Evolutionary conservation across 1,139 yeast genomes (phyloP), one percentile per base, ranked within the genome.

Genomic region (Lodderomyces orthopsilosis): DNA sequence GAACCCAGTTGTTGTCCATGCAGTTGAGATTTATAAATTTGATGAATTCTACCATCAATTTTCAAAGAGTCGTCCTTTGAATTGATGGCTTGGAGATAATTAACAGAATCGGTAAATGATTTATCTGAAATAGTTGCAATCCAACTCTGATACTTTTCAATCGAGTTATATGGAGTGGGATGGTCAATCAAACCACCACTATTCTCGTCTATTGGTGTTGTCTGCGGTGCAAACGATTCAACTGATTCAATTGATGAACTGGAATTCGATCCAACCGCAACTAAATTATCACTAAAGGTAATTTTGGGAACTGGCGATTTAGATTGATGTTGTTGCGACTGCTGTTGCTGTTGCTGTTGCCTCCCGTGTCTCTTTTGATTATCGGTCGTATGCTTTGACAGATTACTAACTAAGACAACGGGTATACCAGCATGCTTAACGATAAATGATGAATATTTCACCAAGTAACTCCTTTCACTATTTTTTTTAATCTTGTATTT

Each of bases 371-470:
- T n/a, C 17, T n/a, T 27, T 13, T n/a, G 32, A 3, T 27, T 17
- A 5, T n/a, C 5, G 4, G 8, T 13, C n/a, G 32, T n/a, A 13
- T 13, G 8, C 17, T 27, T 27, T 13, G 32, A n/a, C 15, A n/a
- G 32, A 12, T 14, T 27, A 9, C 75, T 75, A 8, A 70, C 69
- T 32, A 71, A 47, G 3, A 73, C 56, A 22, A 69, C 71, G 0
- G 78, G 78, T 2, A 70, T 62, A 1, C 71, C 55, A 3, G 74
- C 65, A 50, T 73, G 70, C 46, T 70, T 70, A 36, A 72, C 57
- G 42, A 68, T 53, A 47, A 69, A 73, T 22, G 74, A 68, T 9
- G 72, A 61, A 40, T 70, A 55, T 50, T 70, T 70, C 38, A 73
- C 56, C 43, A 72, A 54, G 46, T 55, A 69, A 36, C 57, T 55